A percentile compares a stretch with the other conserved stretches of the same genome.
phyloP scores from a whole-genome alignment of 148 eudicot genomes.

The Drosera capensis region DNA sequence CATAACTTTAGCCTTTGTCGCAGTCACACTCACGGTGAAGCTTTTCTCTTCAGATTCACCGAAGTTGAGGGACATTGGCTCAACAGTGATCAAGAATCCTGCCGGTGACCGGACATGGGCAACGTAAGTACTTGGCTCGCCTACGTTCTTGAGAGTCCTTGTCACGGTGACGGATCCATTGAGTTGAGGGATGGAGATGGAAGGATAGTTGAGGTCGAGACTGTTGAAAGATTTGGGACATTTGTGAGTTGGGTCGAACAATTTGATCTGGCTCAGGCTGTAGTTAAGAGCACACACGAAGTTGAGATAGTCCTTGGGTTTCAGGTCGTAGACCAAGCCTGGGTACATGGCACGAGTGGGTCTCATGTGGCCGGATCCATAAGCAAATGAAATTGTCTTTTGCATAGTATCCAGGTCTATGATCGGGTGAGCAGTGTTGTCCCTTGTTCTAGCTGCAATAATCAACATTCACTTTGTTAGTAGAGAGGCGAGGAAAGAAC shows the following conservation, averaged over 20 bases:
- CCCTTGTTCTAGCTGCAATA: conserved; percentile 35
- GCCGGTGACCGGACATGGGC: conserved; percentile 16
- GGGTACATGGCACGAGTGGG: conserved; percentile 50
- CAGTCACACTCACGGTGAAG: conserved; percentile 35
- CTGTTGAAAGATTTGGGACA: conserved; percentile 20
- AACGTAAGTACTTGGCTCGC: conserved; percentile 24
- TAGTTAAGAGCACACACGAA: conserved; percentile 53
- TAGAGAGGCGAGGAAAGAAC: background rate
- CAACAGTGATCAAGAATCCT: conserved; percentile 24
- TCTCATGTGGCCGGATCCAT: conserved; percentile 50
- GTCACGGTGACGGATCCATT: conserved; percentile 24
- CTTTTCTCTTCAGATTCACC: conserved; percentile 22
- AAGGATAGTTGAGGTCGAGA: conserved; percentile 38
- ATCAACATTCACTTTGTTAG: background rate
- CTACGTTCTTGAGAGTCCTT: conserved; percentile 50
- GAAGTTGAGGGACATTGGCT: conserved; percentile 27
- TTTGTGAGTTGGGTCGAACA: conserved; percentile 10
- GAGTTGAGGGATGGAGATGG: conserved; percentile 34
- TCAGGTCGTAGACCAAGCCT: conserved; percentile 47
- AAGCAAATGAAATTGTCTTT: conserved; percentile 28
- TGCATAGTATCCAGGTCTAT: conserved; percentile 2
- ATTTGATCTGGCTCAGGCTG: conserved; percentile 15
- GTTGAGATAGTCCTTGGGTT: conserved; percentile 23
- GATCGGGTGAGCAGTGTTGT: conserved; percentile 31
- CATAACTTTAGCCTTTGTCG: too few species aligned